Evolutionary conservation across 164 flowering plant species (phyloP).

Genomic region (Vitis amurensis): DNA sequence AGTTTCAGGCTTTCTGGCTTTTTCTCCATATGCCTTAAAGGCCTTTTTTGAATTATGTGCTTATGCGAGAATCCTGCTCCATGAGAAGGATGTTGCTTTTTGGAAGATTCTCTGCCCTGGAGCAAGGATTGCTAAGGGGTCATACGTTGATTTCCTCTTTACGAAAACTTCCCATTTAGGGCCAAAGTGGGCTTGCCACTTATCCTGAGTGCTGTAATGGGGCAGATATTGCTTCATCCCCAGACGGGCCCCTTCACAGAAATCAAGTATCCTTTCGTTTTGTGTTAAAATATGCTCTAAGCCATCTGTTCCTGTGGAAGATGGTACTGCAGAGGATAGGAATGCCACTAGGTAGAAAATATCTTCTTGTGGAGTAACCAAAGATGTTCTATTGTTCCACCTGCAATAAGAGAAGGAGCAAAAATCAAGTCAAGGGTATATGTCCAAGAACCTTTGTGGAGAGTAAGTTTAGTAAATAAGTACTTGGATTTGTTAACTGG

Average conservation of each 20-base stretch:
- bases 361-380: conserved; percentile 83
- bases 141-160: conserved; percentile 65
- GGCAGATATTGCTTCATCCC: conserved; percentile 85
- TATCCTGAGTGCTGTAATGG: conserved; percentile 57
- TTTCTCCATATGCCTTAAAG: neutral
- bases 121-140: conserved; percentile 83
- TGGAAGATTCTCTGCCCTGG: conserved; percentile 90
- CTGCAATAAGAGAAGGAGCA: conserved; percentile 35
- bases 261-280: conserved; percentile 60
- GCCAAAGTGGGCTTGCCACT: conserved; percentile 84
- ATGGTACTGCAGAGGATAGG: conserved; percentile 71
- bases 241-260: conserved; percentile 41
- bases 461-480: neutral
- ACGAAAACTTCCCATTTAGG: conserved; percentile 63
- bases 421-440: neutral
- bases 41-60: neutral
- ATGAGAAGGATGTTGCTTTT: conserved; percentile 33
- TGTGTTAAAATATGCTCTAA: conserved; percentile 48
- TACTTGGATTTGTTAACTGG: conserved; percentile 87
- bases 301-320: conserved; percentile 53
- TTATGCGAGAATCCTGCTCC: conserved; percentile 10
- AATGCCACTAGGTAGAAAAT: conserved; percentile 76
- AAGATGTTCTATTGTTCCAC: conserved; percentile 76
- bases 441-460: neutral
- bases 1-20: conserved; percentile 6